phyloP scores from a whole-genome alignment of 192 early-diverging fungal species.

The Rhizophagus clarus region DNA sequence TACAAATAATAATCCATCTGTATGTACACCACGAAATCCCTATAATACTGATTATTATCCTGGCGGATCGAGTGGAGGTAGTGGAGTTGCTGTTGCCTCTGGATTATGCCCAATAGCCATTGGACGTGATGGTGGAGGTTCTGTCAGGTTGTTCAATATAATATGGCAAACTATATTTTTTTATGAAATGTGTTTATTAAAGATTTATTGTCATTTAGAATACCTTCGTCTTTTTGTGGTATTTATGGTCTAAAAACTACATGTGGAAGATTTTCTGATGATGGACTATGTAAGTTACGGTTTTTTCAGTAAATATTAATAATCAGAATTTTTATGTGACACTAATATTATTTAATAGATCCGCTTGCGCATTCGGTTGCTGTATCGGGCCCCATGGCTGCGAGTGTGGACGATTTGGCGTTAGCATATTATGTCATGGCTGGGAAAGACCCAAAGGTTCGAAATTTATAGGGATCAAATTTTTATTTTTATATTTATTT shows the following conservation, averaged over 20 bases:
- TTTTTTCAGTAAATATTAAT: not conserved
- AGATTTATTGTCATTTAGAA: conserved; percentile 36
- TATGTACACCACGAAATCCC: conserved; percentile 66
- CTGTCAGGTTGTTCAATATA: conserved; percentile 43
- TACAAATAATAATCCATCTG: conserved; percentile 64
- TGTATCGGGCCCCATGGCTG: conserved; percentile 68
- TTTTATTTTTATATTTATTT: conserved; percentile 1
- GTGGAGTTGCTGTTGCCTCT: conserved; percentile 59
- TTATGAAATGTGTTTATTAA: not conserved
- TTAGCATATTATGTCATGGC: conserved; percentile 66
- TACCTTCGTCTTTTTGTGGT: conserved; percentile 73
- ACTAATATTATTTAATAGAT: conserved; percentile 12
- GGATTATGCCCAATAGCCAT: conserved; percentile 70
- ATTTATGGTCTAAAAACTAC: conserved; percentile 79
- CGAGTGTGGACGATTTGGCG: conserved; percentile 67
- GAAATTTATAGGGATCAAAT: not conserved
- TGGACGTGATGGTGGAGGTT: conserved; percentile 74
- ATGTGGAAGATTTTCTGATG: conserved; percentile 58
- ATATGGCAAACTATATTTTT: not conserved
- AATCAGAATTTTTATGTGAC: not conserved
- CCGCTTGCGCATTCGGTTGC: conserved; percentile 58
- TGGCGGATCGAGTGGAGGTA: conserved; percentile 76
- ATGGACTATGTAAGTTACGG: conserved; percentile 44
- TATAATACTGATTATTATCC: conserved; percentile 56
- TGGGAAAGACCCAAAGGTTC: conserved; percentile 54